Conservation (phyloP, 495 filamentous ascomycete genomes). For the Amorphotheca resinae region DNA sequence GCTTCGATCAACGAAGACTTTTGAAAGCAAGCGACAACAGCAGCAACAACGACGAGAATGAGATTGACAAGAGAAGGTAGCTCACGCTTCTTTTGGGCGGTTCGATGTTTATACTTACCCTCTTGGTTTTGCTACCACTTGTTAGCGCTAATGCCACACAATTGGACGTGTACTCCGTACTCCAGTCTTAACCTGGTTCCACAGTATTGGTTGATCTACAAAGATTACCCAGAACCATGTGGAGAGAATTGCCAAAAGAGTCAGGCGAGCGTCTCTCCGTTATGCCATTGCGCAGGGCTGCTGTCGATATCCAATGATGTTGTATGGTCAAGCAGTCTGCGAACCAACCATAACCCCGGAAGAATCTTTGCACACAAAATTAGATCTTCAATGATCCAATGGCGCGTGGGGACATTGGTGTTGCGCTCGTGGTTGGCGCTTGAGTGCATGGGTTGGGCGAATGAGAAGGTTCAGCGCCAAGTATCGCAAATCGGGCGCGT, state of each 20-base stretch:
- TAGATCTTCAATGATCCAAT: constrained; percentile 4
- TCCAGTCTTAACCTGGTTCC: constrained; percentile 4
- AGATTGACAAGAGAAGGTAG: constrained; percentile 20
- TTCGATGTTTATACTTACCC: constrained; percentile 22
- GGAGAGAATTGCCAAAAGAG: background rate
- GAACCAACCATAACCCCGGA: constrained; percentile 12
- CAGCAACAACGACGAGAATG: constrained; percentile 12
- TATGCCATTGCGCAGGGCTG: constrained; percentile 7
- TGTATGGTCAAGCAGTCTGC: background rate
- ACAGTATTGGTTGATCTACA: background rate
- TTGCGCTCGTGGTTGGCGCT: background rate
- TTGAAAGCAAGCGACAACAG: constrained; percentile 15
- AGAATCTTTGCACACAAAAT: constrained; percentile 14
- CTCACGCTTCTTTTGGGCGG: constrained; percentile 18
- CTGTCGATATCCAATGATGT: constrained; percentile 11
- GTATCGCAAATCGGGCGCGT: background rate
- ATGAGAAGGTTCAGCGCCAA: constrained; percentile 1
- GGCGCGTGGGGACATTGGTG: background rate
- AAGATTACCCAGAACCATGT: constrained; percentile 3
- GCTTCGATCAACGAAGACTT: constrained; percentile 31
- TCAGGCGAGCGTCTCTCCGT: constrained; percentile 6
- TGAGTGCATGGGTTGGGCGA: background rate
- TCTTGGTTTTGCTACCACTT: constrained; percentile 8
- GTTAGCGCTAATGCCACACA: constrained; percentile 15
- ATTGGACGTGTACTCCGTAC: constrained; percentile 2